These are phyloP conservation scores for Fistulifera pelliculosa DNA, from an alignment of 108 stramenopile genomes.

Conservation along the genomic window DNA sequence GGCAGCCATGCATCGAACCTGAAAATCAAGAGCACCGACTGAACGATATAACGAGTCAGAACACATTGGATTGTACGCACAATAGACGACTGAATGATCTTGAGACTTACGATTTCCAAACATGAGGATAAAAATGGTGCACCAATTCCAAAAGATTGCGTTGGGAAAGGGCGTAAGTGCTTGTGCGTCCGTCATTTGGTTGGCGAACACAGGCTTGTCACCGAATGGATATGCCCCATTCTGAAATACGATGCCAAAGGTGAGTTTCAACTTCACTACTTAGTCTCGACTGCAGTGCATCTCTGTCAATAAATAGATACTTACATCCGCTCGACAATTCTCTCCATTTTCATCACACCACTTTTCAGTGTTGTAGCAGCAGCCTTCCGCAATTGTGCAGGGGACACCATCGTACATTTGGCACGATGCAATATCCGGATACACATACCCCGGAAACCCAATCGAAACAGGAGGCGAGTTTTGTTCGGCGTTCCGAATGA, in stretches of 20 bases:
- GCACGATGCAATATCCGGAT: conserved; percentile 51
- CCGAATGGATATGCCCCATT: conserved; percentile 79
- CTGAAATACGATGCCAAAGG: conserved; percentile 13
- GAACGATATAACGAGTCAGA: too few relatives aligned
- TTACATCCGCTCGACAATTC: conserved; percentile 2
- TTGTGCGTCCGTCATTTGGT: conserved; percentile 40
- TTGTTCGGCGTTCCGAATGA: conserved; percentile 29
- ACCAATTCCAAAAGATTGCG: conserved; percentile 60
- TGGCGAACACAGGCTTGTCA: conserved; percentile 38
- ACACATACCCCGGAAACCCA: conserved; percentile 66
- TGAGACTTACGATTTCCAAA: conserved; percentile 46
- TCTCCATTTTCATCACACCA: conserved; percentile 47
- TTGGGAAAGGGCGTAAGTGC: conserved; percentile 54
- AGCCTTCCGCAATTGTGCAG: conserved; percentile 30
- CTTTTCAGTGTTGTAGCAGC: conserved; percentile 57
- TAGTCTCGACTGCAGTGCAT: too few relatives aligned
- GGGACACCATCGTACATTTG: conserved; percentile 61
- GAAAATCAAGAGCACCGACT: conserved; percentile 75
- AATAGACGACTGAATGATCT: too few relatives aligned
- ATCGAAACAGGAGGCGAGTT: conserved; percentile 47
- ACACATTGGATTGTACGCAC: too few relatives aligned
- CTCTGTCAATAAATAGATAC: too few relatives aligned
- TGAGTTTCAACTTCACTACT: too few relatives aligned
- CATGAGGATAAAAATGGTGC: conserved; percentile 64
- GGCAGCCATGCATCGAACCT: conserved; percentile 73